Evolutionary conservation across 139 green algal genomes (phyloP).

Genomic region (Chlorella sp.): DNA sequence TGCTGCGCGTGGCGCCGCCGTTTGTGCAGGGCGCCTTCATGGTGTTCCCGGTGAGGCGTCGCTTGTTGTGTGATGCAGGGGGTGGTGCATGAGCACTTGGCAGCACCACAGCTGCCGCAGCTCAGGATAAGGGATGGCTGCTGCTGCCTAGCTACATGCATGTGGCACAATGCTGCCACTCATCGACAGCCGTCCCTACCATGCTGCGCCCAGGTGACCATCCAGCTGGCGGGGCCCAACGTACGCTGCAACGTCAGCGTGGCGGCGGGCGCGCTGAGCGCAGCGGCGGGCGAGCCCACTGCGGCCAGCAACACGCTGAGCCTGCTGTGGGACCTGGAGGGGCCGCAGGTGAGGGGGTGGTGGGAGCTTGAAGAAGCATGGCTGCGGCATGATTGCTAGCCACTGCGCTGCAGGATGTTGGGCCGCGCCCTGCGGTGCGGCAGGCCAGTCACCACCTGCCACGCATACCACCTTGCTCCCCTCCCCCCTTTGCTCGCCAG

Average conservation of each 20-base stretch:
- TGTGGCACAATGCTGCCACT: too few species aligned
- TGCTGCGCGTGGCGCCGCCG: neutral
- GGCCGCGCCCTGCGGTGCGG: too few species aligned
- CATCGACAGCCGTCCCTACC: too few species aligned
- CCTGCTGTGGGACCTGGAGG: slow-evolving; percentile 3
- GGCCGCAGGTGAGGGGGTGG: neutral
- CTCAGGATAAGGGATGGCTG: too few species aligned
- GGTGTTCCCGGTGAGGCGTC: neutral
- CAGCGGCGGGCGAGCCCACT: neutral
- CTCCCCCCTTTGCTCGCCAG: neutral
- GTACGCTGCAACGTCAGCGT: neutral
- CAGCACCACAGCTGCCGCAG: too few species aligned
- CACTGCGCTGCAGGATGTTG: too few species aligned
- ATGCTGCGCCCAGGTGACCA: neutral
- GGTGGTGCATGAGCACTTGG: too few species aligned
- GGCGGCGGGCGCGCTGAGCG: neutral
- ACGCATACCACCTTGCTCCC: neutral
- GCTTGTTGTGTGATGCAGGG: too few species aligned
- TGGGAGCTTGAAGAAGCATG: too few species aligned
- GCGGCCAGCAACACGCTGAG: slow-evolving; percentile 23
- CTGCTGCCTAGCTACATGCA: too few species aligned
- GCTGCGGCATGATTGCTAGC: too few species aligned
- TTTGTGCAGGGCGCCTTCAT: slow-evolving; percentile 5
- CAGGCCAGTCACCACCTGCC: neutral
- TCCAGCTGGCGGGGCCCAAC: neutral